A percentile compares a stretch with the other conserved stretches of the same genome.
Evolutionary conservation across 1,139 yeast genomes (phyloP).

Genomic region (Scheffersomyces insectosa): DNA sequence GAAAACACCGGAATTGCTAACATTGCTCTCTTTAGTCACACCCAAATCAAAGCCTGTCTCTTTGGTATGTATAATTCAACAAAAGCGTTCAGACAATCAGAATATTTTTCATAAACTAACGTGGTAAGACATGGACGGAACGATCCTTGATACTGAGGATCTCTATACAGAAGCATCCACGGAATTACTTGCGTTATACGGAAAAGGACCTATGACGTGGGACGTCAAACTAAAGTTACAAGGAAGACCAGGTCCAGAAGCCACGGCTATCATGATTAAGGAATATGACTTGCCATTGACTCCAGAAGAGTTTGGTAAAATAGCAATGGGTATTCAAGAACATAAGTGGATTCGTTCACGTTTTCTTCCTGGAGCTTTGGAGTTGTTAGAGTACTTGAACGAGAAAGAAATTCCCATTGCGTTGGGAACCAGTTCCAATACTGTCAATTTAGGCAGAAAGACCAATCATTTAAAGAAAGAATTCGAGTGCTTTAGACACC

Average conservation of each 20-base stretch:
- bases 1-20: constrained; percentile 1
- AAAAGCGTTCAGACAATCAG: too few relatives aligned
- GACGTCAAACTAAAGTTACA: constrained; percentile 82
- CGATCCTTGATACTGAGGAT: constrained; percentile 87
- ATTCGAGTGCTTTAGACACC: constrained; percentile 63
- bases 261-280: constrained; percentile 62
- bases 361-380: constrained; percentile 84
- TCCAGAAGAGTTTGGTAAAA: constrained; percentile 57
- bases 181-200: constrained; percentile 62
- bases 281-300: constrained; percentile 68
- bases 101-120: constrained; percentile 12
- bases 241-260: constrained; percentile 82
- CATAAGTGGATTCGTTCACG: constrained; percentile 60
- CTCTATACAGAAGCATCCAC: constrained; percentile 78
- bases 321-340: constrained; percentile 56
- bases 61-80: constrained; percentile 53
- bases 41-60: constrained; percentile 71
- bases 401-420: constrained; percentile 70
- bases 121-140: constrained; percentile 83
- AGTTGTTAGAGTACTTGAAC: constrained; percentile 55
- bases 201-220: constrained; percentile 85
- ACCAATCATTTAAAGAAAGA: constrained; percentile 65
- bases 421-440: constrained; percentile 85
- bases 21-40: not conserved
- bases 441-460: constrained; percentile 59